phyloP scores from a whole-genome alignment of 306 rosid genomes.

The Prunus persica region DNA sequence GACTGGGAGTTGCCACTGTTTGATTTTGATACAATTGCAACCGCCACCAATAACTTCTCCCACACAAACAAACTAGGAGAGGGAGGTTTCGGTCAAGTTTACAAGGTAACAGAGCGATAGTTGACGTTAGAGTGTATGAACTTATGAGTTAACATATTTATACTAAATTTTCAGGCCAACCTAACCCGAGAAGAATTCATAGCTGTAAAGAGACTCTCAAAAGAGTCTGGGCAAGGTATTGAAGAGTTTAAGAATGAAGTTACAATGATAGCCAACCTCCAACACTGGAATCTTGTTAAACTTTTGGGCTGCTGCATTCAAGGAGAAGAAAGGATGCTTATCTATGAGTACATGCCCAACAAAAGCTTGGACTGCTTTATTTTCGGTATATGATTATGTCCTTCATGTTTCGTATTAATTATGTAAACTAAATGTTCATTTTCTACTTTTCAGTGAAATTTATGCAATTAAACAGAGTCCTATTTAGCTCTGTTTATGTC shows the following conservation, averaged over 20 bases:
- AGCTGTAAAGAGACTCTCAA: constrained; percentile 31
- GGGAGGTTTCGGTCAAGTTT: constrained; percentile 61
- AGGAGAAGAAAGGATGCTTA: constrained; percentile 13
- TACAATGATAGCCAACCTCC: constrained; percentile 21
- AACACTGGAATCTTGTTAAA: constrained; percentile 26
- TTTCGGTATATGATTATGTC: constrained; percentile 7
- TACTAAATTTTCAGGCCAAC: constrained; percentile 4
- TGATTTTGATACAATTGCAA: constrained; percentile 36
- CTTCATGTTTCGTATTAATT: neutral
- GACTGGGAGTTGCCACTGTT: constrained; percentile 44
- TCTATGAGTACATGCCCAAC: no score
- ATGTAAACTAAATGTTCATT: no score
- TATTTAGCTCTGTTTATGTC: neutral
- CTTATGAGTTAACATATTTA: neutral
- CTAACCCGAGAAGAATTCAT: constrained; percentile 14
- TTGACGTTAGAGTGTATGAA: neutral
- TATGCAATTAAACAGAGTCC: no score
- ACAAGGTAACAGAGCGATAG: constrained; percentile 30
- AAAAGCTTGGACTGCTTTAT: constrained; percentile 1
- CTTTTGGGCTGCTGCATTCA: constrained; percentile 24
- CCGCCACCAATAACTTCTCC: constrained; percentile 44
- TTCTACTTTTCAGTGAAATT: neutral
- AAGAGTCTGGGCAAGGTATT: constrained; percentile 26
- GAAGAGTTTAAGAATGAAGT: constrained; percentile 37
- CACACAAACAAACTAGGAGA: constrained; percentile 40